These are phyloP conservation scores for Monosporascus sp. DNA, from an alignment of 2,329 filamentous ascomycete genomes.

Conservation along the genomic window DNA sequence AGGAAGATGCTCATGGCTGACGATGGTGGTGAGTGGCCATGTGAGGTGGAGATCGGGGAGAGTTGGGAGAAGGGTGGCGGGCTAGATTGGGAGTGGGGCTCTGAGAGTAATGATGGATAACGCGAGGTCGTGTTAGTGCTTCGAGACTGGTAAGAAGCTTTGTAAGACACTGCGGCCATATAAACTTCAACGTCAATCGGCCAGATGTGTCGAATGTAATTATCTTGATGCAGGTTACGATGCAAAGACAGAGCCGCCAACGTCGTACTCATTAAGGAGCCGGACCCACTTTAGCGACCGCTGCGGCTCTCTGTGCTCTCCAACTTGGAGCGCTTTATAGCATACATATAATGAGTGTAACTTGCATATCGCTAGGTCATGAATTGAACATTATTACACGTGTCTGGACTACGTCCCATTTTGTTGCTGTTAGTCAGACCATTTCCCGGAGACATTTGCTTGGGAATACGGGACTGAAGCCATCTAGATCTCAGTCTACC, in stretches of 20 bases:
- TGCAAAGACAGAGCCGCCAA: not conserved
- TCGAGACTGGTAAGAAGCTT: not conserved
- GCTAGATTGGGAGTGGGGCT: not conserved
- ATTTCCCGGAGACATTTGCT: not conserved
- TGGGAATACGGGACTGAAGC: not conserved
- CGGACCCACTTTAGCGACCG: not conserved
- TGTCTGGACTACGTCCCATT: no score
- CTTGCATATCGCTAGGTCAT: no score
- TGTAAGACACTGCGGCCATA: no score
- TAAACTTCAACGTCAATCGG: not conserved
- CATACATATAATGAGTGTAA: not conserved
- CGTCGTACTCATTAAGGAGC: not conserved
- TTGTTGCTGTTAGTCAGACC: not conserved
- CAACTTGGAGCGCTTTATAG: not conserved
- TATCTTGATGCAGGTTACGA: not conserved
- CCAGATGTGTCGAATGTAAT: not conserved
- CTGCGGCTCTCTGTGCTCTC: not conserved
- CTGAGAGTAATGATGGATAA: no score
- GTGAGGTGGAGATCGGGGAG: not conserved
- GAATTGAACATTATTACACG: no score
- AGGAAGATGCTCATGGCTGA: conserved; percentile 41
- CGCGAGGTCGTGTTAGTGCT: not conserved
- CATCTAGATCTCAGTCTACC: conserved; percentile 7
- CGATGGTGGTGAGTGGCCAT: not conserved
- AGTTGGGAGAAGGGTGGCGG: conserved; percentile 3